Conservation (phyloP, 1,139 yeast species). For the Ashbya aceris region DNA sequence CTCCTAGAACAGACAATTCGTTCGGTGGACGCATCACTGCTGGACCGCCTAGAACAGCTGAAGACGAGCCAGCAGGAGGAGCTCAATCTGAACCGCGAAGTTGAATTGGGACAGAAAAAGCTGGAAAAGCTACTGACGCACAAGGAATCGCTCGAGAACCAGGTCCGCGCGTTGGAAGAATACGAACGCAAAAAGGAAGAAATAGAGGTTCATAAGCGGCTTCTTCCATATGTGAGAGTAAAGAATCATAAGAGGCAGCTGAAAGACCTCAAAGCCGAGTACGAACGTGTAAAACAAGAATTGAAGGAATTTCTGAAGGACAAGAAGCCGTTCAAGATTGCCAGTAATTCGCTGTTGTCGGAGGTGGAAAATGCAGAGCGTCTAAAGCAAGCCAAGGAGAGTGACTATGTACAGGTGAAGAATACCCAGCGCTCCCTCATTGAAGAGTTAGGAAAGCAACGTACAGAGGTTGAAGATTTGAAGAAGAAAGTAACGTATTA, state of each 20-base stretch:
- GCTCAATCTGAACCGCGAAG: slow-evolving; percentile 25
- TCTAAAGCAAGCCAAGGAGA: slow-evolving; percentile 7
- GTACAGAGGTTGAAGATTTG: slow-evolving; percentile 15
- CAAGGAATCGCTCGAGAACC: slow-evolving; percentile 32
- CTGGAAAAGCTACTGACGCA: slow-evolving; percentile 28
- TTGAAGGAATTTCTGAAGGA: slow-evolving; percentile 16
- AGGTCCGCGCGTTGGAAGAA: slow-evolving; percentile 32
- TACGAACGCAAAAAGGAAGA: slow-evolving; percentile 33
- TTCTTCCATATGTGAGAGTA: slow-evolving; percentile 54
- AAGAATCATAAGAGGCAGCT: slow-evolving; percentile 44
- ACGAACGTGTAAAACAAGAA: slow-evolving; percentile 30
- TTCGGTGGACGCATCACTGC: slow-evolving; percentile 58
- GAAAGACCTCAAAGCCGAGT: slow-evolving; percentile 34
- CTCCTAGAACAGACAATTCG: slow-evolving; percentile 71
- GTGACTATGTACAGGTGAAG: background rate
- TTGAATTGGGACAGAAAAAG: slow-evolving; percentile 24
- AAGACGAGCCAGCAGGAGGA: slow-evolving; percentile 48
- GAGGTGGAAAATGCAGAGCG: slow-evolving; percentile 10
- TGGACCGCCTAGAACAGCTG: slow-evolving; percentile 39
- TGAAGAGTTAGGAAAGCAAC: slow-evolving; percentile 10
- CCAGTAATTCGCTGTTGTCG: slow-evolving; percentile 2
- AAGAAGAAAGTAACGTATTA: slow-evolving; percentile 22
- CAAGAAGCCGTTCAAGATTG: slow-evolving; percentile 16
- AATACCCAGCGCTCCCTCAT: background rate
- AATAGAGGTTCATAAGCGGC: slow-evolving; percentile 39